Evolutionary conservation across 2,329 filamentous ascomycete genomes (phyloP).

Genomic region (Penicillium janthinellum): DNA sequence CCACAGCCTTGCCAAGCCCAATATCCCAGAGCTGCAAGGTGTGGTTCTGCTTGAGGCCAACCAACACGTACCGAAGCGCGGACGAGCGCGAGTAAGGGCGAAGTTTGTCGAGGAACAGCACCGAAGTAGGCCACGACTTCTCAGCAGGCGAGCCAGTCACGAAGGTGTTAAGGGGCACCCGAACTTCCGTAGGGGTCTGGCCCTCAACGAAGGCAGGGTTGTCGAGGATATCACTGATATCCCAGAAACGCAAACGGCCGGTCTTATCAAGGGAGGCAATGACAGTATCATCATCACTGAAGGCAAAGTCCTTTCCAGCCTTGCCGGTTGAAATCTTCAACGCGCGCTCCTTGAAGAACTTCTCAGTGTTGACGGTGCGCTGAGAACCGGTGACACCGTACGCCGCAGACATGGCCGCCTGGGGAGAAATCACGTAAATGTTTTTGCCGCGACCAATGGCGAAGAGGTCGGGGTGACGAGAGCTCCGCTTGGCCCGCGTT

Average conservation of each 20-base stretch:
- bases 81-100: conserved; percentile 88
- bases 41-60: conserved; percentile 99
- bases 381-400: conserved; percentile 56
- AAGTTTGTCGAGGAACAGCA: conserved; percentile 93
- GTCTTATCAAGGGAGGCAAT: conserved; percentile 97
- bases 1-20: conserved; percentile 88
- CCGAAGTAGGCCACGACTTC: conserved; percentile 95
- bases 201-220: conserved; percentile 47
- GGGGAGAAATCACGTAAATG: conserved; percentile 80
- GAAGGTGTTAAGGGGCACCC: conserved; percentile 82
- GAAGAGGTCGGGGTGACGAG: conserved; percentile 87
- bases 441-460: conserved; percentile 94
- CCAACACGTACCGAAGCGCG: conserved; percentile 90
- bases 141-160: conserved; percentile 83
- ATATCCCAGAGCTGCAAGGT: conserved; percentile 98
- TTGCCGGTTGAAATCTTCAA: conserved; percentile 96
- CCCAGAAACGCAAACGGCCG: conserved; percentile 96
- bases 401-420: conserved; percentile 52
- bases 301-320: conserved; percentile 96
- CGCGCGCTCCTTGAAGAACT: conserved; percentile 80
- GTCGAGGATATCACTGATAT: conserved; percentile 75
- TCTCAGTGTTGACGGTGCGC: conserved; percentile 77
- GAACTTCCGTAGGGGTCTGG: conserved; percentile 69
- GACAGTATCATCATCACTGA: conserved; percentile 93
- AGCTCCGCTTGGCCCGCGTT: conserved; percentile 89